Evolutionary conservation across 148 eudicot genomes (phyloP).

Genomic region (Chenopodium suecicum): DNA sequence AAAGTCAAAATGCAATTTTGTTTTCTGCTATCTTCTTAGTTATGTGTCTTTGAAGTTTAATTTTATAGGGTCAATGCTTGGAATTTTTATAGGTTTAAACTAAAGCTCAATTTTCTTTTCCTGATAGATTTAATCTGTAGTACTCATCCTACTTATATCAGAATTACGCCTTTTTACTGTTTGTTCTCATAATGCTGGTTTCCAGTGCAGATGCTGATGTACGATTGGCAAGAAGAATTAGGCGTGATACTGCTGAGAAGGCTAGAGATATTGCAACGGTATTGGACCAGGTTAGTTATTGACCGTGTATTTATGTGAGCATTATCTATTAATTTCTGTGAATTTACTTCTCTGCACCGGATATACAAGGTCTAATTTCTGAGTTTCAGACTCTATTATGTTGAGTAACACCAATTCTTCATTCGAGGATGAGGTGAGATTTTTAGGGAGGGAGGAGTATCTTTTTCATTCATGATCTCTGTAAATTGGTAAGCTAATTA

Average conservation of each 20-base stretch:
- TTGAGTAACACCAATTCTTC: too few species aligned
- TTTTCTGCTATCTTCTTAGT: background rate
- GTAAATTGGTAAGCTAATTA: too few species aligned
- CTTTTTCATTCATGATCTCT: too few species aligned
- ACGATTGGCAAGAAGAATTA: constrained; percentile 88
- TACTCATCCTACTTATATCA: background rate
- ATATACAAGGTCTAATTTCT: background rate
- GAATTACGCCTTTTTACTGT: constrained; percentile 6
- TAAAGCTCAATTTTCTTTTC: background rate
- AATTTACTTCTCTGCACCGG: background rate
- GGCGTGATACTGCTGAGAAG: constrained; percentile 85
- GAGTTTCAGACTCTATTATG: background rate
- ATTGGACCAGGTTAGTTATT: constrained; percentile 71
- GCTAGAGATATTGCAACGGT: constrained; percentile 72
- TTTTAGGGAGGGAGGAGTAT: too few species aligned
- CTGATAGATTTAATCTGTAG: background rate
- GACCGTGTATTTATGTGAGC: background rate
- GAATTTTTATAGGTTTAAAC: background rate
- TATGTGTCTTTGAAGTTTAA: constrained; percentile 1
- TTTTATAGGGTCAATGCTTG: background rate
- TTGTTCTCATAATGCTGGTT: constrained; percentile 36
- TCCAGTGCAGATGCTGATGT: constrained; percentile 95
- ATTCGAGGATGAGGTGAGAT: too few species aligned
- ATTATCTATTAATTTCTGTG: background rate
- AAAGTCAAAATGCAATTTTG: background rate